Evolutionary conservation across 2,329 filamentous ascomycete genomes (phyloP), one percentile per base, ranked within the genome.

Genomic region (Fusarium nematophilum): DNA sequence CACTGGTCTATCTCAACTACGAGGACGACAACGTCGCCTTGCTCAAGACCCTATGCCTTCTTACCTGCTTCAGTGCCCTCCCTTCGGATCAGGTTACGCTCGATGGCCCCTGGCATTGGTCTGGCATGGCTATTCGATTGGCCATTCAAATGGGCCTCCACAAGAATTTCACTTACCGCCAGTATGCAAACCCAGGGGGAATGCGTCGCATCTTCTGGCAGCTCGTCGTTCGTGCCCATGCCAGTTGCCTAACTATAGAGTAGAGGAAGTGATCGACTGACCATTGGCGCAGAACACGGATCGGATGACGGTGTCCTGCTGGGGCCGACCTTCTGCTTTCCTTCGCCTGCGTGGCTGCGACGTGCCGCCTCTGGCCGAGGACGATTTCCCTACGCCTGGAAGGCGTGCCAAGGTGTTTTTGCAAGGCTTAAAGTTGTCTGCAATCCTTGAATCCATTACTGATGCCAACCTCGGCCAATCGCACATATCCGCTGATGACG

Each of bases 191-290:
- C 9, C 9, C 38, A 17, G 17, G 14, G 9, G 50, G 45, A 11
- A 37, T 44, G 10, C 39, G 52, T 4, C 52, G 45, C 5, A 45
- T 55, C 27, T 44, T 55, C n/a, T 55, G 31, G 37, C 37, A 44
- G 14, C 45, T 55, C 10, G 25, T 38, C 17, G 52, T 50, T 15
- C 7, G 49, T 53, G 9, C 23, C 14, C 34, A 14, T 3, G 9
- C 45, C 44, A 30, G 50, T n/a, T 14, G 3, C n/a, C n/a, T n/a
- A n/a, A n/a, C n/a, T n/a, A n/a, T n/a, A n/a, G n/a, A n/a, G n/a
- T n/a, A n/a, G n/a, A n/a, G n/a, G n/a, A n/a, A n/a, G n/a, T n/a
- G n/a, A n/a, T n/a, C n/a, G n/a, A n/a, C n/a, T n/a, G n/a, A n/a
- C n/a, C n/a, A n/a, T n/a, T 23, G 18, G 7, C 30, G 5, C 11